A percentile compares a stretch with the other conserved stretches of the same genome.
phyloP scores from a whole-genome alignment of 208 protist species.

The Tetramitus jugosus region DNA sequence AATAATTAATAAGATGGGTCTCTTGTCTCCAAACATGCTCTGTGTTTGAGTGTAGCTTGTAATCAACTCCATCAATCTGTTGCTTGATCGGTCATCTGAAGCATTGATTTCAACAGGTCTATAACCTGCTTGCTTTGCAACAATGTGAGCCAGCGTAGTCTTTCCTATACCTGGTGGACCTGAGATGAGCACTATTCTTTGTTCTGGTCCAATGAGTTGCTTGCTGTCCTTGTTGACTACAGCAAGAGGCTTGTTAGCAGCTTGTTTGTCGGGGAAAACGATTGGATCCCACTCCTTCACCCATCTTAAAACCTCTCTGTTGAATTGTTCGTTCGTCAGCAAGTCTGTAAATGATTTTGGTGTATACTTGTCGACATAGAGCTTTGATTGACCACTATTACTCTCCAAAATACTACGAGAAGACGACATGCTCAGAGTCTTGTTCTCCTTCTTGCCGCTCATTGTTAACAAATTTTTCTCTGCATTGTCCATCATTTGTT shows the following conservation, averaged over 20 bases:
- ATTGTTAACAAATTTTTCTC: too few relatives aligned
- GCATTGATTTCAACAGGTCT: constrained; percentile 87
- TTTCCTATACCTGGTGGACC: constrained; percentile 89
- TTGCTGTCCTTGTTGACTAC: not conserved
- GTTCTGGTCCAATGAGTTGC: not conserved
- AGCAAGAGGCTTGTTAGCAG: not conserved
- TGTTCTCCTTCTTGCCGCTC: too few relatives aligned
- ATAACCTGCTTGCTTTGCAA: constrained; percentile 82
- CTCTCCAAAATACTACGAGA: too few relatives aligned
- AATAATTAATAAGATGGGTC: not conserved
- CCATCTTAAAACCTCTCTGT: constrained; percentile 32
- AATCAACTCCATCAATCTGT: not conserved
- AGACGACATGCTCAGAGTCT: too few relatives aligned
- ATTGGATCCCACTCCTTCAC: constrained; percentile 39
- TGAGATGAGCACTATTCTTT: not conserved
- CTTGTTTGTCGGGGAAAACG: too few relatives aligned
- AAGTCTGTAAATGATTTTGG: constrained; percentile 6
- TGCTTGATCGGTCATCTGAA: constrained; percentile 56
- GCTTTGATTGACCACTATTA: too few relatives aligned
- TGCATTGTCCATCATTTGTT: too few relatives aligned
- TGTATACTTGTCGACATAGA: constrained; percentile 16
- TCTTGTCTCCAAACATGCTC: not conserved
- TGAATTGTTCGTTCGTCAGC: constrained; percentile 12
- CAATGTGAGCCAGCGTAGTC: constrained; percentile 84
- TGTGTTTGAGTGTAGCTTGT: not conserved